Conservation (phyloP, 2,329 filamentous ascomycete genomes). For the Hymenoscyphus fructigenus region DNA sequence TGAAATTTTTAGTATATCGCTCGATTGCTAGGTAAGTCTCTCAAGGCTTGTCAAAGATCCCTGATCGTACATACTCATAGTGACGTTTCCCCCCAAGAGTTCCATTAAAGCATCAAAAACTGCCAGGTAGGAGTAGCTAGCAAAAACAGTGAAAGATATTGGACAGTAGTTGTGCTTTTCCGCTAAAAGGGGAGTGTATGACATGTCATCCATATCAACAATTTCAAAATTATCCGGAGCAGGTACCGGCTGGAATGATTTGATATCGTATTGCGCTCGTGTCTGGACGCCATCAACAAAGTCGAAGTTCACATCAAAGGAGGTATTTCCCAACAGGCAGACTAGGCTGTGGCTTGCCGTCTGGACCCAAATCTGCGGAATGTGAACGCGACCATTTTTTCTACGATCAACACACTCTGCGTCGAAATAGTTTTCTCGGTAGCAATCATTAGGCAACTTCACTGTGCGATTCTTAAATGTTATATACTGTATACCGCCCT, state of each 20-base stretch:
- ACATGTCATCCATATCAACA: not conserved
- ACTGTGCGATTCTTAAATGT: too few relatives aligned
- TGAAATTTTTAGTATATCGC: too few relatives aligned
- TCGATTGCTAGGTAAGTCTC: too few relatives aligned
- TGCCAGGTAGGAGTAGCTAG: not conserved
- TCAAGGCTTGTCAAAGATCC: too few relatives aligned
- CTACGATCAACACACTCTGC: not conserved
- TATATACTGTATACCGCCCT: too few relatives aligned
- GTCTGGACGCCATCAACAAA: not conserved
- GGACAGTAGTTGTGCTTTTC: not conserved
- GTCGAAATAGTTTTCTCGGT: too few relatives aligned
- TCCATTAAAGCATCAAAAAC: too few relatives aligned
- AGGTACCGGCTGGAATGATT: not conserved
- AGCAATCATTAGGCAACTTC: too few relatives aligned
- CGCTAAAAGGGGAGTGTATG: too few relatives aligned
- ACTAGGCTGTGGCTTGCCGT: not conserved
- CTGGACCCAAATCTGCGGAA: not conserved
- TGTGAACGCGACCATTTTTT: not conserved
- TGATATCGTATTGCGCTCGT: not conserved
- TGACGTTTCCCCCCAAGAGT: too few relatives aligned
- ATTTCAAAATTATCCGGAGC: not conserved
- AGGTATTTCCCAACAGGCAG: not conserved
- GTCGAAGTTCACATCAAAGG: not conserved
- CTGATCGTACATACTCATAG: too few relatives aligned
- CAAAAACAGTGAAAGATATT: not conserved